Evolutionary conservation across 2,329 filamentous ascomycete genomes (phyloP).

Genomic region (Cucurbitaria berberidis): DNA sequence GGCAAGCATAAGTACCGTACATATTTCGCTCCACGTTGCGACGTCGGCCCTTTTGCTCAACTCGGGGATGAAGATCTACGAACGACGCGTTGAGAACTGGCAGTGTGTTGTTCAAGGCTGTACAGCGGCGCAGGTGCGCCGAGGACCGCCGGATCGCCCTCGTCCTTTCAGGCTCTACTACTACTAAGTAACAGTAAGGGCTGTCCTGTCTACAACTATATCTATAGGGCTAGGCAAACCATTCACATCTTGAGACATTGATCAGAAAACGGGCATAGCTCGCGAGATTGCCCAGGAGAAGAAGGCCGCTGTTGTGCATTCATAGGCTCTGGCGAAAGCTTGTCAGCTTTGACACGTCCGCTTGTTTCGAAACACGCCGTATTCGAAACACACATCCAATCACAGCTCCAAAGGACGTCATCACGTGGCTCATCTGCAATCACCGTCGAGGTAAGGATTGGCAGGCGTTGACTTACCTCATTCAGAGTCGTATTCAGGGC

Average conservation of each 20-base stretch:
- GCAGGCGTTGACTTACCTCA: not conserved
- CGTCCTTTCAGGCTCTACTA: not conserved
- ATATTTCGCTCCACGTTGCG: not conserved
- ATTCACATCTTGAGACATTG: not conserved
- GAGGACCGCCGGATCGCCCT: not conserved
- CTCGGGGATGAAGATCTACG: not conserved
- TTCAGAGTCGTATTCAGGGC: no score
- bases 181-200: not conserved
- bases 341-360: conserved; percentile 10
- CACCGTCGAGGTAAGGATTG: conserved; percentile 16
- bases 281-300: not conserved
- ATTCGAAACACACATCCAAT: conserved; percentile 21
- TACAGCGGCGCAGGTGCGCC: not conserved
- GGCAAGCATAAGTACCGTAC: conserved; percentile 4
- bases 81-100: not conserved
- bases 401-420: conserved; percentile 3
- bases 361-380: conserved; percentile 30
- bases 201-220: no score
- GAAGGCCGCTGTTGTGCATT: conserved; percentile 2
- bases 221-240: not conserved
- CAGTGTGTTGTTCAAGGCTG: not conserved
- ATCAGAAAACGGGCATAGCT: not conserved
- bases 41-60: not conserved
- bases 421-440: conserved; percentile 17
- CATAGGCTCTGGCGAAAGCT: conserved; percentile 32